phyloP scores from a whole-genome alignment of 129 eudicot species.

The Lonicera japonica region DNA sequence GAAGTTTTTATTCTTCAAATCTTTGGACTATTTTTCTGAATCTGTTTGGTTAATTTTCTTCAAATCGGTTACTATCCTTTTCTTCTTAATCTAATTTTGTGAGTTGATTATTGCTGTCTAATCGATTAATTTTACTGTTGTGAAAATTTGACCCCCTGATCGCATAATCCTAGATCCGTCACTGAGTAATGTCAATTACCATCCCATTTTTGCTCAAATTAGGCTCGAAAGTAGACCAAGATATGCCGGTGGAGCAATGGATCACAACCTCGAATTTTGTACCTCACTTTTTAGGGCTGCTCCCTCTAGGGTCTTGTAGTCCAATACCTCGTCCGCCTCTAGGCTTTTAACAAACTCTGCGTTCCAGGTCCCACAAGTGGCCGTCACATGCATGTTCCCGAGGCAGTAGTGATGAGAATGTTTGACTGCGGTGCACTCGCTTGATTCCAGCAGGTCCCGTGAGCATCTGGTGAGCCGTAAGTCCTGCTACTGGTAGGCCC shows the following conservation, averaged over 20 bases:
- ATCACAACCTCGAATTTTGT: constrained; percentile 61
- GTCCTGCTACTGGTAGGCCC: constrained; percentile 60
- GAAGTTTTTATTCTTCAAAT: too few species aligned
- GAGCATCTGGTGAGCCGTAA: constrained; percentile 75
- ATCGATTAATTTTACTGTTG: too few species aligned
- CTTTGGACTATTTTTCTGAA: too few species aligned
- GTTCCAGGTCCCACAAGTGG: constrained; percentile 91
- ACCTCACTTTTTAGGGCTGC: constrained; percentile 66
- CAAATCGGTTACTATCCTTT: too few species aligned
- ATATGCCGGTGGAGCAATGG: constrained; percentile 51
- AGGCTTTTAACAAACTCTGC: constrained; percentile 53
- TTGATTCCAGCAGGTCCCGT: constrained; percentile 50
- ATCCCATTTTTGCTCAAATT: constrained; percentile 50
- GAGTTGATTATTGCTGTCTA: too few species aligned
- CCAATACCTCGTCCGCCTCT: constrained; percentile 86
- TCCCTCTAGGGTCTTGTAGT: constrained; percentile 77
- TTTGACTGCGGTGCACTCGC: constrained; percentile 46
- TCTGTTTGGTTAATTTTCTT: too few species aligned
- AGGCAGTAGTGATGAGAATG: constrained; percentile 76
- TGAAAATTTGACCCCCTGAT: too few species aligned
- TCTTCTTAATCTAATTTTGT: too few species aligned
- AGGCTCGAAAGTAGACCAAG: constrained; percentile 75
- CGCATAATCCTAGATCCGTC: too few species aligned
- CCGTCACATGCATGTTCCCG: constrained; percentile 70
- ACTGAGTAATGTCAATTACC: constrained; percentile 69